These are phyloP conservation scores for Turnera subulata DNA, from an alignment of 345 rosid species.

Conservation along the genomic window DNA sequence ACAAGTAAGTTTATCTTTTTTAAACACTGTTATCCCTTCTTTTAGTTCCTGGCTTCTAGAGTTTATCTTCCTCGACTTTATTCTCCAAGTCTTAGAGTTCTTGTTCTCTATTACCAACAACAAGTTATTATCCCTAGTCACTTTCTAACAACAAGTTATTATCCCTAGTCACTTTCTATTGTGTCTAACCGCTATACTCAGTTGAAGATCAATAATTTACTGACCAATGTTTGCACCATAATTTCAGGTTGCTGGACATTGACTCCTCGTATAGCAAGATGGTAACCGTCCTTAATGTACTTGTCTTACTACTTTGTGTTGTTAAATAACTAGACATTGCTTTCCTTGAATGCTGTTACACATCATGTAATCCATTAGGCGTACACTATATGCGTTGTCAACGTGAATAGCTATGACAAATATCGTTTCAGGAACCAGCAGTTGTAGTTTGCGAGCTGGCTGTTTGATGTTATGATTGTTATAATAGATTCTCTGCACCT, in stretches of 20 bases:
- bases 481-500: no score
- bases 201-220: background rate
- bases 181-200: background rate
- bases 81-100: background rate
- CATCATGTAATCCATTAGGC: no score
- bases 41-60: background rate
- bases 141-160: background rate
- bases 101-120: no score
- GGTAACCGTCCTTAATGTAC: slow-evolving; percentile 37
- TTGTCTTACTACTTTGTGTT: no score
- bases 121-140: background rate
- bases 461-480: no score
- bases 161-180: background rate
- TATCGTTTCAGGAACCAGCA: no score
- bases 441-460: no score
- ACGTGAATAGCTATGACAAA: no score
- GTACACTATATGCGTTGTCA: no score
- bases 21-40: background rate
- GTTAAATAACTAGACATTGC: background rate
- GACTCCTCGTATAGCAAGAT: slow-evolving; percentile 46
- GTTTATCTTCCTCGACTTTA: background rate
- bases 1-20: slow-evolving; percentile 37
- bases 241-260: slow-evolving; percentile 63
- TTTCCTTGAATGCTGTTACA: no score
- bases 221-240: slow-evolving; percentile 3